phyloP scores from a whole-genome alignment of 306 rosid species.

The Rubus idaeus region DNA sequence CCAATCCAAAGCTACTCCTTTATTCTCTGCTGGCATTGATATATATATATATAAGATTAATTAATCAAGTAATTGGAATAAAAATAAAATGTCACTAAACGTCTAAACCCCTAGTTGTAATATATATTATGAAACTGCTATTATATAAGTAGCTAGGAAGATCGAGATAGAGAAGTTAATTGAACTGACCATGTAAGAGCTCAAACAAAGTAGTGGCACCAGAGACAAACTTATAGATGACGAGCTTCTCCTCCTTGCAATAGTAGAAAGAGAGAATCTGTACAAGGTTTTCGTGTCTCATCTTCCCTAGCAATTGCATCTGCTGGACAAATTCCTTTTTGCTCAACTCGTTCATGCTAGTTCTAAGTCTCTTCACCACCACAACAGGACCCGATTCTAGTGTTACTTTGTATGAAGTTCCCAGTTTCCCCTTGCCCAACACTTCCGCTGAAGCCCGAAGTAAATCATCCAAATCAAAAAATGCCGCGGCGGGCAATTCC shows the following conservation, averaged over 20 bases:
- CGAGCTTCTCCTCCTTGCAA: slow-evolving; percentile 59
- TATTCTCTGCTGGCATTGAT: slow-evolving; percentile 47
- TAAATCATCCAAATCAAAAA: slow-evolving; percentile 79
- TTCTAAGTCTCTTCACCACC: slow-evolving; percentile 60
- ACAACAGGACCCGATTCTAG: slow-evolving; percentile 59
- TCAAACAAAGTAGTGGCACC: slow-evolving; percentile 47
- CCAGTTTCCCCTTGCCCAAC: slow-evolving; percentile 59
- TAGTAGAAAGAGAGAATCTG: slow-evolving; percentile 54
- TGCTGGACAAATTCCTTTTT: slow-evolving; percentile 68
- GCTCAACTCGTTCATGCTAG: slow-evolving; percentile 45
- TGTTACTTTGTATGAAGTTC: slow-evolving; percentile 63
- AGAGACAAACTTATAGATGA: slow-evolving; percentile 49
- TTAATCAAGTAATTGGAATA: not conserved
- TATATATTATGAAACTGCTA: not conserved
- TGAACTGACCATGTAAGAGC: slow-evolving; percentile 63
- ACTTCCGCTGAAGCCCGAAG: slow-evolving; percentile 72
- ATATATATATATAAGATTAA: not conserved
- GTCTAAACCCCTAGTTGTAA: too few species aligned
- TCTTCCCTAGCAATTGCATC: slow-evolving; percentile 57
- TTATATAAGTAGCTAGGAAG: too few species aligned
- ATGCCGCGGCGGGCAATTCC: slow-evolving; percentile 33
- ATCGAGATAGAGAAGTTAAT: slow-evolving; percentile 10
- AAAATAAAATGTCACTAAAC: too few species aligned
- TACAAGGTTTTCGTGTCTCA: slow-evolving; percentile 62
- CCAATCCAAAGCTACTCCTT: slow-evolving; percentile 60